Percentiles rank a stretch among this genome's conserved stretches.
Conservation (phyloP, 2,329 filamentous ascomycete genomes). For the Neophaeococcomyces aloes region DNA sequence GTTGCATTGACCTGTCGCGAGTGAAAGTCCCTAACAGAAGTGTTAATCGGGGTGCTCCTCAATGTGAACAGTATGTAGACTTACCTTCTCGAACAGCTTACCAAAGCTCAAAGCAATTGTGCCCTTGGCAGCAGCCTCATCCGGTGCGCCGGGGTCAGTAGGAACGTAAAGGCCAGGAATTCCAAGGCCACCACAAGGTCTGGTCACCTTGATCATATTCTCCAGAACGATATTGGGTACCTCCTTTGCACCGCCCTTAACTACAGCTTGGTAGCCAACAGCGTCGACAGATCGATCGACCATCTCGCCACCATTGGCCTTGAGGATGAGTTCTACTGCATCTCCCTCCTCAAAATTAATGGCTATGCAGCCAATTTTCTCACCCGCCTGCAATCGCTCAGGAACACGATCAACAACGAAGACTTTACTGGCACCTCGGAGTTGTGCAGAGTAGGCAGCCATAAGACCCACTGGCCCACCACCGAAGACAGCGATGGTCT, state of each 20-base stretch:
- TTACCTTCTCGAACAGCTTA: conserved; percentile 57
- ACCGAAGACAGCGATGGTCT: conserved; percentile 53
- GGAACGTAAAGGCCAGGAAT: conserved; percentile 44
- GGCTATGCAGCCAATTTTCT: conserved; percentile 50
- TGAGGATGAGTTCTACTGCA: conserved; percentile 50
- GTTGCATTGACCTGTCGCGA: conserved; percentile 56
- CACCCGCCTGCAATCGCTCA: conserved; percentile 47
- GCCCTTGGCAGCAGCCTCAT: conserved; percentile 50
- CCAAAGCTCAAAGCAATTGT: conserved; percentile 56
- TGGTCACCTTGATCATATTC: conserved; percentile 52
- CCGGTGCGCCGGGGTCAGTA: conserved; percentile 52
- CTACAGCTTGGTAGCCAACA: conserved; percentile 55
- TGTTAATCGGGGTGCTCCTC: conserved; percentile 4
- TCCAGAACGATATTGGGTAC: conserved; percentile 54
- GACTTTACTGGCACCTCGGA: conserved; percentile 51
- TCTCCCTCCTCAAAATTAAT: conserved; percentile 53
- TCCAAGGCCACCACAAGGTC: conserved; percentile 51
- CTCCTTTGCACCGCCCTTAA: conserved; percentile 46
- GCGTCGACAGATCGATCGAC: conserved; percentile 56
- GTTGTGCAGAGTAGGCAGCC: conserved; percentile 52
- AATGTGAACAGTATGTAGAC: conserved; percentile 2
- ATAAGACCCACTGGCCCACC: conserved; percentile 55
- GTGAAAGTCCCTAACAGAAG: conserved; percentile 41
- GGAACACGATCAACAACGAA: conserved; percentile 53
- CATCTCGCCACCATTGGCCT: conserved; percentile 45